phyloP scores from a whole-genome alignment of 225 moss, liverwort and hornwort species.

The Pseudoscleropodium purum region DNA sequence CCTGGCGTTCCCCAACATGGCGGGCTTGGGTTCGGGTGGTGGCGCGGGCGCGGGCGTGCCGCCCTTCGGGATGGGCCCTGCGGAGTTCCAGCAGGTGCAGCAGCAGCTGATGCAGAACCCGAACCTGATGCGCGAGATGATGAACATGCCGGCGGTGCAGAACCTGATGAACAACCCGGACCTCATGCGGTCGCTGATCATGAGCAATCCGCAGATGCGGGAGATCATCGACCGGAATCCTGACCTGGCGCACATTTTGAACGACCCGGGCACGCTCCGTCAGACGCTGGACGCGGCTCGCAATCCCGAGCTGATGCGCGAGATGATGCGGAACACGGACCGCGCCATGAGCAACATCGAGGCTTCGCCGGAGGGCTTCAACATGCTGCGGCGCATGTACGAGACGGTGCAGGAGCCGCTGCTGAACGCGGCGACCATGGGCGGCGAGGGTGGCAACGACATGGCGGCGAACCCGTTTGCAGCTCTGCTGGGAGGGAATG shows the following conservation, averaged over 20 bases:
- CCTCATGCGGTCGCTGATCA: constrained; percentile 88
- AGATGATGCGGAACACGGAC: constrained; percentile 99
- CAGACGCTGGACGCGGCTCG: constrained; percentile 97
- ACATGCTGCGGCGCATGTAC: constrained; percentile 99
- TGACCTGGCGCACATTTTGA: constrained; percentile 88
- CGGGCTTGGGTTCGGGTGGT: constrained; percentile 23
- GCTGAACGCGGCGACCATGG: constrained; percentile 94
- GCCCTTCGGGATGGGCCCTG: constrained; percentile 70
- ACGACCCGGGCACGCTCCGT: constrained; percentile 91
- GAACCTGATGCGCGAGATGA: constrained; percentile 97
- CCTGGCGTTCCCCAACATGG: constrained; percentile 57
- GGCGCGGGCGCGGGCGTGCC: constrained; percentile 26
- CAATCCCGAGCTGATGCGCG: constrained; percentile 97
- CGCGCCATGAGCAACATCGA: constrained; percentile 99
- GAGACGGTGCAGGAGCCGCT: constrained; percentile 98
- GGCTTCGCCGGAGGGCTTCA: constrained; percentile 98
- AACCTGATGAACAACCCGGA: constrained; percentile 99
- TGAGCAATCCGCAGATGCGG: constrained; percentile 99
- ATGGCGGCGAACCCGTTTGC: constrained; percentile 87
- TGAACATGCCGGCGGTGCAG: constrained; percentile 99
- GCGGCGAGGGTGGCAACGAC: constrained; percentile 73
- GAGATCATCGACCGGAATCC: constrained; percentile 98
- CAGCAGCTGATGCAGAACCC: constrained; percentile 99
- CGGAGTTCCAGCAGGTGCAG: constrained; percentile 99
- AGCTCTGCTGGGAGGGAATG: constrained; percentile 67